Base-by-base conservation (phyloP, 225 moss, liverwort and hornwort genomes). In the Physcomitrellopsis africana region DNA sequence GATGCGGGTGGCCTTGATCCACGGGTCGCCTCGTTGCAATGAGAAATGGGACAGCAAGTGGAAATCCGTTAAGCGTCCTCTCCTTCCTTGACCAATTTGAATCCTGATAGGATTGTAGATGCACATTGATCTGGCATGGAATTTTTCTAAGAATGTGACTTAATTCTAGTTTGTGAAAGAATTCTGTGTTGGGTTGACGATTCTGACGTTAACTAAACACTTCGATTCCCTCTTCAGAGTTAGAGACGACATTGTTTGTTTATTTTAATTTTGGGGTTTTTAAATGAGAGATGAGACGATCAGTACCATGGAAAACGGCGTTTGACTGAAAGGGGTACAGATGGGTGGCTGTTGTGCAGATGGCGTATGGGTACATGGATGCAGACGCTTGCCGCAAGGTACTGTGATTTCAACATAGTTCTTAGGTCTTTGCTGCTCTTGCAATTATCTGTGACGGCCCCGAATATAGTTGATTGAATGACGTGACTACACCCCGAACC, bases 1-100 rank as follows among this genome's bases (percentile, higher is more conserved):
- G 56, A 46, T 79, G 1, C 69, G 78, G 20, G 70, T 60, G 37
- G 78, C 83, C 17, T 59, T 22, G 46, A 75, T 88, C 13, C 85
- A 83, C 22, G 73, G 63, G 43, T 83, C 85, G 23, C 43, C 79
- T 37, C 57, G 68, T 68, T 60, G 76, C 73, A 57, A 71, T 51
- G 81, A 83, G 74, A 88, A 88, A 43, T 83, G 83, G 88, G 74
- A 85, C 73, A 74, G 22, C 81, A 88, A 88, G 60, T 85, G 88
- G 88, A 88, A 88, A 83, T 83, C 88, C 54, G 85, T 88, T 69
- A 79, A 79, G 80, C 22, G 65, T 63, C 47, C 37, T 69, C 43
- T 29, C 24, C 13, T 4, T 22, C 19, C 27, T 69, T 44, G 60
- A 16, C 7, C 2, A 62, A 29, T 60, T 66, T 26, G 0, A 4